Base-by-base conservation (phyloP, 129 eudicot genomes). In the Logfia minima region DNA sequence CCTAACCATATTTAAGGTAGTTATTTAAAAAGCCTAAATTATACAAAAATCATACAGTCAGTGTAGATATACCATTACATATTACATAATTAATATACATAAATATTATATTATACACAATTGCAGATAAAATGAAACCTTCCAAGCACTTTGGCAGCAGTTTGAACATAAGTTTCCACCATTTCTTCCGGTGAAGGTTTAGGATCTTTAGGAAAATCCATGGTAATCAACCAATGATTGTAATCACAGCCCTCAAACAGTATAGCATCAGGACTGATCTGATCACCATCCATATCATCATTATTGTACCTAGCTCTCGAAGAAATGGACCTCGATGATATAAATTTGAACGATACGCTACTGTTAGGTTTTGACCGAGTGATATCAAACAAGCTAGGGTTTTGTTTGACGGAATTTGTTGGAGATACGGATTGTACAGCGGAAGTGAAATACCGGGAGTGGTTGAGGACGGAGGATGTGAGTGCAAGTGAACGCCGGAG, bases 161-260 rank as follows among this genome's bases (percentile, higher is more conserved):
- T 91, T 72, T 88, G 87, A 6, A 88, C 92, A 55, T 93, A 93
- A 6, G 90, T 71, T 19, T 89, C 92, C 1, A 93, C 83, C 97
- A 88, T 93, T 35, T 93, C 88, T 19, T 86, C 93, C 0, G 84
- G 81, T 0, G 92, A 45, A 2, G 89, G 90, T 18, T 75, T 71
- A 16, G 87, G 75, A 26, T 90, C 91, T 55, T 87, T 89, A 8
- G 96, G 91, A 41, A 93, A 93, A 28, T 93, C 98, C 65, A 93
- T 81, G 28, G 89, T 86, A 51, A 93, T 90, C 28, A 93, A 95
- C 98, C 98, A 90, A 76, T 93, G 98, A 45, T 90, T 87, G 81
- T 88, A 90, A 86, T 93, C 98, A 77, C 98, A 93, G 1, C 98
- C 97, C 51, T 93, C 98, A 67, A 93, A 93, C 7, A 93, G 81